Percentiles rank a stretch among this genome's conserved stretches.
phyloP scores from a whole-genome alignment of 1,284 basidiomycete species.

The Gastroboletus turbinatus region DNA sequence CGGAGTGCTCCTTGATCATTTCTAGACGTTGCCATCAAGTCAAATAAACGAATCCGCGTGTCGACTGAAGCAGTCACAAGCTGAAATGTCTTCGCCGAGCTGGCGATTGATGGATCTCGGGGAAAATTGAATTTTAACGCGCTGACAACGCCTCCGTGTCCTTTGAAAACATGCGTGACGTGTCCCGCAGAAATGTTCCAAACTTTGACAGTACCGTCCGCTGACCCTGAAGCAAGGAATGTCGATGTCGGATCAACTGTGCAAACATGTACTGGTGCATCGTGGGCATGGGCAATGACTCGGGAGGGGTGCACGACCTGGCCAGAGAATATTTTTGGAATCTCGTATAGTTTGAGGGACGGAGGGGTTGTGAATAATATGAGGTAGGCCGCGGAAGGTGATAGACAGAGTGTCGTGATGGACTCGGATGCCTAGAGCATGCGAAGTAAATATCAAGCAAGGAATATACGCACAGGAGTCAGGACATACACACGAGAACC shows the following conservation, averaged over 20 bases:
- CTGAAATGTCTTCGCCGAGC: conserved; percentile 61
- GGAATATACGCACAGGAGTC: not conserved
- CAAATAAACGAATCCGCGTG: conserved; percentile 87
- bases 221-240: conserved; percentile 92
- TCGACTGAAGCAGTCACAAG: conserved; percentile 90
- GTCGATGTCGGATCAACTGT: conserved; percentile 83
- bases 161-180: conserved; percentile 93
- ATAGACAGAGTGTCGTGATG: conserved; percentile 63
- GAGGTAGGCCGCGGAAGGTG: conserved; percentile 62
- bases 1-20: conserved; percentile 59
- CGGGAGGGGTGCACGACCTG: conserved; percentile 63
- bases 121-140: conserved; percentile 84
- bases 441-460: conserved; percentile 6
- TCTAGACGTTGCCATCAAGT: conserved; percentile 64
- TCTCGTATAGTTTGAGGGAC: conserved; percentile 66
- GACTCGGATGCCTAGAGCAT: conserved; percentile 60
- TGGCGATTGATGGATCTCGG: conserved; percentile 50
- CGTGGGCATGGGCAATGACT: conserved; percentile 81
- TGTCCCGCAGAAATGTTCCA: conserved; percentile 91
- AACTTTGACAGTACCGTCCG: conserved; percentile 95
- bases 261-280: conserved; percentile 91
- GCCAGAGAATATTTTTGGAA: conserved; percentile 50
- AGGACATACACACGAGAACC: conserved; percentile 76
- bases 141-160: conserved; percentile 94
- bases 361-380: conserved; percentile 69